These are phyloP conservation scores for Punctularia strigosozonata DNA, from an alignment of 768 basidiomycete species.

Conservation along the genomic window DNA sequence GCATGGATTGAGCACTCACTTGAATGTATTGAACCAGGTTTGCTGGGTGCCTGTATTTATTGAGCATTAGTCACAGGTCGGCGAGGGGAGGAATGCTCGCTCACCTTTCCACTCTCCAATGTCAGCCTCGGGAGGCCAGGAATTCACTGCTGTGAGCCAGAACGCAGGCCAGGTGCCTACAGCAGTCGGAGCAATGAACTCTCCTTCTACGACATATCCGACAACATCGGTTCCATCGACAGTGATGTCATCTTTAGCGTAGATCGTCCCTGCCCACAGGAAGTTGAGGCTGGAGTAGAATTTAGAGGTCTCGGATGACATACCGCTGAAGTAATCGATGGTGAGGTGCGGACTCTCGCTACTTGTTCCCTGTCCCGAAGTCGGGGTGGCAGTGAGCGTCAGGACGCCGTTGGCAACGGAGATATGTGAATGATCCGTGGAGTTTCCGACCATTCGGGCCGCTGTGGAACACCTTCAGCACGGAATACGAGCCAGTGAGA, in stretches of 20 bases:
- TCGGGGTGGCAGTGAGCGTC: conserved; percentile 29
- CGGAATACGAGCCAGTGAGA: background rate
- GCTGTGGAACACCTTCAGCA: conserved; percentile 12
- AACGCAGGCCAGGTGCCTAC: conserved; percentile 33
- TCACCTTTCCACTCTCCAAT: conserved; percentile 34
- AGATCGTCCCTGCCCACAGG: conserved; percentile 25
- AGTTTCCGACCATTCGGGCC: conserved; percentile 31
- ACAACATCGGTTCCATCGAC: conserved; percentile 20
- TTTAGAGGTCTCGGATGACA: background rate
- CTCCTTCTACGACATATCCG: conserved; percentile 27
- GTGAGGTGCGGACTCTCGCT: conserved; percentile 28
- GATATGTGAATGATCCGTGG: conserved; percentile 28
- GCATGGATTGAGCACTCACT: too few relatives aligned
- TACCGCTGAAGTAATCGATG: conserved; percentile 29
- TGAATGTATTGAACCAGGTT: conserved; percentile 34
- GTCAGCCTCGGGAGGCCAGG: conserved; percentile 33
- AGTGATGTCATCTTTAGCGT: conserved; percentile 30
- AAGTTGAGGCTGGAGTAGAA: background rate
- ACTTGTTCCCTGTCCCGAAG: conserved; percentile 27
- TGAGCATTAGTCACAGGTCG: background rate
- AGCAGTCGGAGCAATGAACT: conserved; percentile 29
- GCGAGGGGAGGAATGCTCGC: background rate
- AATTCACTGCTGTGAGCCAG: conserved; percentile 25
- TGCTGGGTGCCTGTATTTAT: conserved; percentile 3
- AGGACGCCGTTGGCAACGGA: conserved; percentile 24